Evolutionary conservation across 306 rosid species (phyloP).

Genomic region (Acacia acuminata): DNA sequence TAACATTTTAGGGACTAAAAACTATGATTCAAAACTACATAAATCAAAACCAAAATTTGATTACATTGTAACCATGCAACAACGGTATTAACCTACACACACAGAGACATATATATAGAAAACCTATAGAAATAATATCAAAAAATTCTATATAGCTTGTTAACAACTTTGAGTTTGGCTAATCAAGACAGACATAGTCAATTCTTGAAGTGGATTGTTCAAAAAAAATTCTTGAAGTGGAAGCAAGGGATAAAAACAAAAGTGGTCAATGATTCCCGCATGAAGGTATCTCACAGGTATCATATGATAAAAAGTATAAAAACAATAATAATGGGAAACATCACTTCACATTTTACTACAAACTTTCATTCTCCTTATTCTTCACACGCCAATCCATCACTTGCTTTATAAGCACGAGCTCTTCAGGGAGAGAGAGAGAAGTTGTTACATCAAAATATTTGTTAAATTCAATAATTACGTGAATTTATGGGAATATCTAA

Average conservation of each 20-base stretch:
- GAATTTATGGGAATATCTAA: too few relatives aligned
- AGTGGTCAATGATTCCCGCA: conserved; percentile 34
- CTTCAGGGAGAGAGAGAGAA: background rate
- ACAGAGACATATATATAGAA: too few relatives aligned
- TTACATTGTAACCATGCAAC: too few relatives aligned
- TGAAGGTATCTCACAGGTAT: background rate
- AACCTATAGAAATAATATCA: background rate
- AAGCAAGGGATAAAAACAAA: conserved; percentile 28
- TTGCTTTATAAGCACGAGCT: conserved; percentile 9
- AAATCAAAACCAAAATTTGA: too few relatives aligned
- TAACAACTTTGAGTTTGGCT: background rate
- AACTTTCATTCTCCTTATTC: conserved; percentile 25
- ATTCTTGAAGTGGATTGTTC: conserved; percentile 35
- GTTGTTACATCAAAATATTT: too few relatives aligned
- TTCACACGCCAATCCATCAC: conserved; percentile 14
- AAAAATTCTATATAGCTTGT: too few relatives aligned
- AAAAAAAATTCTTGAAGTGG: conserved; percentile 34
- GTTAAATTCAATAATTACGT: too few relatives aligned
- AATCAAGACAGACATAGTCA: background rate
- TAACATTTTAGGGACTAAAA: too few relatives aligned
- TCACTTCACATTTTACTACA: conserved; percentile 16
- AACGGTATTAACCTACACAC: too few relatives aligned
- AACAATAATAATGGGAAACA: background rate
- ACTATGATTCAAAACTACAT: too few relatives aligned
- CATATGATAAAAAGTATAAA: conserved; percentile 8